These are phyloP conservation scores for Amauroascus niger DNA, from an alignment of 2,329 filamentous ascomycete species.

Conservation along the genomic window DNA sequence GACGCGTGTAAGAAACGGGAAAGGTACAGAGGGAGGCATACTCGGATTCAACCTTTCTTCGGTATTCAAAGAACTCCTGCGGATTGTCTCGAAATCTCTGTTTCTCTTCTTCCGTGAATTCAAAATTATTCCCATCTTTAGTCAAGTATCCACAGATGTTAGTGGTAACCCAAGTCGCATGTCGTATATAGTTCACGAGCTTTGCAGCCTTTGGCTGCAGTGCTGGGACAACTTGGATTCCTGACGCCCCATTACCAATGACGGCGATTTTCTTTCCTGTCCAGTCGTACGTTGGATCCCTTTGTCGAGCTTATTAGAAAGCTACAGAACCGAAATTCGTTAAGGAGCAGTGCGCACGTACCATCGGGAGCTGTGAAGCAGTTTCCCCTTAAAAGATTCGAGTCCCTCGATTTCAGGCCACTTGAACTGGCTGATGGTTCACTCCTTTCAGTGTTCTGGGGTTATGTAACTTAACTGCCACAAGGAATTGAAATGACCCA, in stretches of 20 bases:
- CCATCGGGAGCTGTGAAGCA: conserved; percentile 39
- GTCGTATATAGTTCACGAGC: conserved; percentile 10
- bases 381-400: conserved; percentile 37
- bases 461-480: no score
- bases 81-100: conserved; percentile 21
- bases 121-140: conserved; percentile 6
- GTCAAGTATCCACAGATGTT: conserved; percentile 2
- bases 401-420: conserved; percentile 41
- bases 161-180: conserved; percentile 23
- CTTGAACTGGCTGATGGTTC: conserved; percentile 26
- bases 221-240: conserved; percentile 34
- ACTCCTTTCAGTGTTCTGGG: neutral
- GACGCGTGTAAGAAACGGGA: neutral
- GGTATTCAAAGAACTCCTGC: conserved; percentile 24
- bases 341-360: neutral
- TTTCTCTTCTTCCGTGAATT: conserved; percentile 22
- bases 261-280: conserved; percentile 23
- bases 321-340: neutral
- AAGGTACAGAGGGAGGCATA: neutral
- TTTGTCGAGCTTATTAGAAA: neutral
- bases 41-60: conserved; percentile 26
- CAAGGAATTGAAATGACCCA: neutral
- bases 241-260: conserved; percentile 30
- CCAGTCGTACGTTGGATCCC: conserved; percentile 24
- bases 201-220: conserved; percentile 19